Conservation (phyloP, 495 filamentous ascomycete species). For the Penicillium bialowiezense region DNA sequence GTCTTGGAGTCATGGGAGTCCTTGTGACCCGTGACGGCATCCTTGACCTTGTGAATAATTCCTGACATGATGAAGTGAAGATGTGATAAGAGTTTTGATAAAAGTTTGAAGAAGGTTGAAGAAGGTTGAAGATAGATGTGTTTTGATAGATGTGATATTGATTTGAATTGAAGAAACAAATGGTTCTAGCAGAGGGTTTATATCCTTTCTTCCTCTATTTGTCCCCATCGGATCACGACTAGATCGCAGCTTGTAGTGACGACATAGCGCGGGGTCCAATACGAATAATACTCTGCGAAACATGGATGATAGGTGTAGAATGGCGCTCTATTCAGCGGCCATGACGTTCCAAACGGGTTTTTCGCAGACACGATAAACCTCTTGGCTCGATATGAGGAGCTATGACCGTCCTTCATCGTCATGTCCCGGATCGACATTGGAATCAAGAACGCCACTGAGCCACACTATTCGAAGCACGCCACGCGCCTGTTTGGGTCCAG, state of each 20-base stretch:
- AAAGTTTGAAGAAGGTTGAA: not conserved
- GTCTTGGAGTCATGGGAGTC: slow-evolving; percentile 38
- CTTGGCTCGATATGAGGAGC: slow-evolving; percentile 1
- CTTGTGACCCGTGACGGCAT: slow-evolving; percentile 51
- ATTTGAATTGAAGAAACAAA: not conserved
- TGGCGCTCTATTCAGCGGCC: not conserved
- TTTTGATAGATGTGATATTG: not conserved
- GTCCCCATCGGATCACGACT: not conserved
- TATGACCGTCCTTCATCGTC: slow-evolving; percentile 19
- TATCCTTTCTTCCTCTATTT: not conserved
- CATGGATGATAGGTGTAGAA: not conserved
- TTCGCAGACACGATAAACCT: not conserved
- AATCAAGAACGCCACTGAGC: slow-evolving; percentile 10
- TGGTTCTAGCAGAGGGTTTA: not conserved
- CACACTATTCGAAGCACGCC: not conserved
- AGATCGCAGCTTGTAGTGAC: slow-evolving; percentile 12
- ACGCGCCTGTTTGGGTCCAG: not conserved
- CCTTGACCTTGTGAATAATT: slow-evolving; percentile 72
- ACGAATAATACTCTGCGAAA: slow-evolving; percentile 2
- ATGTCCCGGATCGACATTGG: slow-evolving; percentile 9
- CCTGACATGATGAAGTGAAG: slow-evolving; percentile 55
- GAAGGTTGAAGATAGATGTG: not conserved
- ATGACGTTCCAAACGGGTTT: slow-evolving; percentile 22
- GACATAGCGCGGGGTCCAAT: slow-evolving; percentile 15
- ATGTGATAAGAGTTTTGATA: not conserved